phyloP scores from a whole-genome alignment of 495 filamentous ascomycete genomes.

The Aspergillus panamensis region DNA sequence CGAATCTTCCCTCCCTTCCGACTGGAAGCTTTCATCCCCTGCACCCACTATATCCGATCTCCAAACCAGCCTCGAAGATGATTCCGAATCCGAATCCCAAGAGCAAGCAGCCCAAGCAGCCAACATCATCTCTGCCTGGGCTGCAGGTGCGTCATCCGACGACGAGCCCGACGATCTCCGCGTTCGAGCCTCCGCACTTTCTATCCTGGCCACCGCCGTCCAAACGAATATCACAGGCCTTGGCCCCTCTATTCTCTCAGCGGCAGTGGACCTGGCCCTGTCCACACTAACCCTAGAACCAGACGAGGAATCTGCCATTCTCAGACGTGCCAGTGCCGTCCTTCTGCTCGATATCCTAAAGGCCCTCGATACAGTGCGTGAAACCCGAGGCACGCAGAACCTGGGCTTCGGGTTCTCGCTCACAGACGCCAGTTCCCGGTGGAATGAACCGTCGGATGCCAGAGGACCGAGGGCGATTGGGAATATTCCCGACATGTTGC shows the following conservation, averaged over 20 bases:
- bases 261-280: conserved; percentile 64
- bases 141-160: conserved; percentile 53
- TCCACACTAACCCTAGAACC: conserved; percentile 63
- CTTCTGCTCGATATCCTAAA: conserved; percentile 64
- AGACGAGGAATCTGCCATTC: conserved; percentile 60
- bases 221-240: conserved; percentile 65
- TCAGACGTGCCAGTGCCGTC: conserved; percentile 69
- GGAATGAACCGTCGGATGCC: neutral
- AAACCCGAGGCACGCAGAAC: conserved; percentile 41
- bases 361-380: conserved; percentile 57
- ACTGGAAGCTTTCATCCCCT: conserved; percentile 34
- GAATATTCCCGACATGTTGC: conserved; percentile 59
- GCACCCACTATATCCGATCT: conserved; percentile 17
- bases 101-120: conserved; percentile 53
- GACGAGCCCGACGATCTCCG: conserved; percentile 67
- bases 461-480: conserved; percentile 34
- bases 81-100: conserved; percentile 43
- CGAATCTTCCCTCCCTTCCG: conserved; percentile 27
- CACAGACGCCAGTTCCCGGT: conserved; percentile 20
- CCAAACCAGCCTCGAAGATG: conserved; percentile 34
- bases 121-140: conserved; percentile 72
- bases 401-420: conserved; percentile 61
- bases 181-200: conserved; percentile 72
- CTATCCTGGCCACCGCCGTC: conserved; percentile 62
- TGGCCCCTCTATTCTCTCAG: conserved; percentile 49